phyloP scores from a whole-genome alignment of 1,139 yeast species.

The Zygosaccharomyces pseudobailii region DNA sequence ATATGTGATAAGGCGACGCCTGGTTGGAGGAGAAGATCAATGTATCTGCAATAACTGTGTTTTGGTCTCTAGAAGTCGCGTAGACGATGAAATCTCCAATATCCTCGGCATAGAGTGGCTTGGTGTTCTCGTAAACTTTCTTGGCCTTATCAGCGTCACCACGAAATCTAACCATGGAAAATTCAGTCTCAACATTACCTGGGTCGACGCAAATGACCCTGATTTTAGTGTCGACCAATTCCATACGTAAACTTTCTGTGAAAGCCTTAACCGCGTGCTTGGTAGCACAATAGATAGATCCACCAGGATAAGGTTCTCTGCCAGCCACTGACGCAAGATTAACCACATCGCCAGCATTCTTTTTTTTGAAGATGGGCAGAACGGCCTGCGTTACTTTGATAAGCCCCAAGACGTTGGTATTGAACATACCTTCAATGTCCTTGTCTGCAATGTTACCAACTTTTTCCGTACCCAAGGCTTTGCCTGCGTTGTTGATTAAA shows the following conservation, averaged over 20 bases:
- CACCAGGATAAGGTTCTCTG: slow-evolving; percentile 80
- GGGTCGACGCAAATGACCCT: slow-evolving; percentile 84
- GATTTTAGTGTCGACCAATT: slow-evolving; percentile 64
- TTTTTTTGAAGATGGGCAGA: slow-evolving; percentile 54
- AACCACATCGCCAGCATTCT: slow-evolving; percentile 67
- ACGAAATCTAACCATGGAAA: slow-evolving; percentile 67
- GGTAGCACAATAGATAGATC: slow-evolving; percentile 84
- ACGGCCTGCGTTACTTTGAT: slow-evolving; percentile 65
- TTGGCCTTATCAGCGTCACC: slow-evolving; percentile 70
- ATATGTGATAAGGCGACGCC: slow-evolving; percentile 64
- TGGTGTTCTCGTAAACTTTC: slow-evolving; percentile 65
- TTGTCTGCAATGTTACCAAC: slow-evolving; percentile 53
- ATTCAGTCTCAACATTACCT: slow-evolving; percentile 86
- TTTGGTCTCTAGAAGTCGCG: slow-evolving; percentile 62
- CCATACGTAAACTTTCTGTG: slow-evolving; percentile 72
- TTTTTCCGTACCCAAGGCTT: slow-evolving; percentile 63
- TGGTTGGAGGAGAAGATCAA: slow-evolving; percentile 75
- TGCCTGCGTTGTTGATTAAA: slow-evolving; percentile 77
- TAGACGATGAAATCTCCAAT: slow-evolving; percentile 79
- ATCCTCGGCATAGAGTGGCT: slow-evolving; percentile 71
- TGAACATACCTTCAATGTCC: slow-evolving; percentile 61
- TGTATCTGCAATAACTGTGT: slow-evolving; percentile 75
- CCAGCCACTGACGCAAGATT: slow-evolving; percentile 88
- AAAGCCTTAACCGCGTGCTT: slow-evolving; percentile 79
- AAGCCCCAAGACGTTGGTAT: slow-evolving; percentile 70